Evolutionary conservation across 2,329 filamentous ascomycete species (phyloP).

Genomic region (Phyllosticta paracitricarpa): DNA sequence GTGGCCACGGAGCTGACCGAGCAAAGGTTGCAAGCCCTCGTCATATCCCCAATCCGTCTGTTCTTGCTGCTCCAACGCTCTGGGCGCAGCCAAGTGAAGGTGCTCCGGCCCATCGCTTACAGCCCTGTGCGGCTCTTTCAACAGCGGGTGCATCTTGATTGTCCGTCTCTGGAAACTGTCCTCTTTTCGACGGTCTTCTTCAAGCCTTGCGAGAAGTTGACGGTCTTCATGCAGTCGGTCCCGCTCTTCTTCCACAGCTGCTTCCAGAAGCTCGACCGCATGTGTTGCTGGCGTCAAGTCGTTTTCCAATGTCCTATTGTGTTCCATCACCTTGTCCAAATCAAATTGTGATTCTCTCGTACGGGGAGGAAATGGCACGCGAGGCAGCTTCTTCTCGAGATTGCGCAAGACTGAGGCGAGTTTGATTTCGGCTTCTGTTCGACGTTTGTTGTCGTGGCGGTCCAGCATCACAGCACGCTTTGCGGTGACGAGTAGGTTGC

Average conservation of each 20-base stretch:
- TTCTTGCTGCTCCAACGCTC: constrained; percentile 11
- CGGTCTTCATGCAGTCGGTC: constrained; percentile 48
- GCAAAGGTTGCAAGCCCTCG: constrained; percentile 22
- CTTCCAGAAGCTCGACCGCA: constrained; percentile 49
- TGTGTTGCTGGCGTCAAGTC: constrained; percentile 54
- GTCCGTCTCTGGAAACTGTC: constrained; percentile 17
- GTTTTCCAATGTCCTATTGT: constrained; percentile 45
- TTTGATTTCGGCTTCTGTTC: constrained; percentile 45
- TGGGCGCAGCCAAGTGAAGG: constrained; percentile 9
- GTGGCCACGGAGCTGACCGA: constrained; percentile 28
- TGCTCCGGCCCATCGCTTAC: constrained; percentile 20
- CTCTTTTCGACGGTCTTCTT: constrained; percentile 48
- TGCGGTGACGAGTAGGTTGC: constrained; percentile 39
- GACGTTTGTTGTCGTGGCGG: constrained; percentile 21
- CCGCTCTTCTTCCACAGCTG: constrained; percentile 50
- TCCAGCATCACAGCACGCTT: constrained; percentile 31
- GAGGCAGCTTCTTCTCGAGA: constrained; percentile 48
- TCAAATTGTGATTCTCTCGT: constrained; percentile 46
- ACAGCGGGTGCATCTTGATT: constrained; percentile 14
- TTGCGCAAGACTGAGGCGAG: constrained; percentile 46
- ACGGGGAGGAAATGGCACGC: constrained; percentile 56
- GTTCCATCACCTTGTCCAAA: constrained; percentile 54
- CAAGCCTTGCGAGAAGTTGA: constrained; percentile 39
- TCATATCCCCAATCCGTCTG: constrained; percentile 21
- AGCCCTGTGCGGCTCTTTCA: constrained; percentile 6